Conservation (phyloP, 305 asterid genomes). For the Fraxinus platypoda region DNA sequence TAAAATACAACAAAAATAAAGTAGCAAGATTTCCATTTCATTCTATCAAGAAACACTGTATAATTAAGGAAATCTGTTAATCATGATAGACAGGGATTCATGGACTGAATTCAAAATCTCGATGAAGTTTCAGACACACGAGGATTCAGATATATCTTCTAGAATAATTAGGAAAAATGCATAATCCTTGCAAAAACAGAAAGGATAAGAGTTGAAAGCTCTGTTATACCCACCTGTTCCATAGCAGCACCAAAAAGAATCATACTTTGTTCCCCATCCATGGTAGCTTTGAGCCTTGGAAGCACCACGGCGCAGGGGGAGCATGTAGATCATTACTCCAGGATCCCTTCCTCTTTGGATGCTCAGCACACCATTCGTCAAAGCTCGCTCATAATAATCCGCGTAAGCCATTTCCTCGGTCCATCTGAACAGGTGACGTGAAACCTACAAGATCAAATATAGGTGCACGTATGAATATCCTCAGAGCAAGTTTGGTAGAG, state of each 20-base stretch:
- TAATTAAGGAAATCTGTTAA: background rate
- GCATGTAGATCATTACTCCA: conserved; percentile 91
- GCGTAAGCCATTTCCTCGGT: conserved; percentile 83
- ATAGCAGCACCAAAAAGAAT: conserved; percentile 94
- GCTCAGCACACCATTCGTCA: conserved; percentile 83
- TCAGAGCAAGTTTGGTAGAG: background rate
- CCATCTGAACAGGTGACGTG: conserved; percentile 83
- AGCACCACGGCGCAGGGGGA: conserved; percentile 65
- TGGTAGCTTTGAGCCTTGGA: conserved; percentile 79
- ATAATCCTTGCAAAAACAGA: background rate
- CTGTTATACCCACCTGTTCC: conserved; percentile 64
- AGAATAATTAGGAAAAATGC: background rate
- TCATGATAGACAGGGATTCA: background rate
- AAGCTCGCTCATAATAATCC: conserved; percentile 80
- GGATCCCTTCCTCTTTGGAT: conserved; percentile 88
- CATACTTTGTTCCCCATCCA: conserved; percentile 66
- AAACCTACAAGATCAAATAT: conserved; percentile 47
- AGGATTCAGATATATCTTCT: background rate
- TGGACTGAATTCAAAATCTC: background rate
- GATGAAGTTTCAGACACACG: background rate
- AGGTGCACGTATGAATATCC: background rate
- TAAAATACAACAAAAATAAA: background rate
- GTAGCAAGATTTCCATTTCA: background rate
- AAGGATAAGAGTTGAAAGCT: background rate
- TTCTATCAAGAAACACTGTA: background rate